Percentiles rank a stretch among this genome's conserved stretches.
Conservation (phyloP, 2,329 filamentous ascomycete genomes). For the Escovopsis sp. region DNA sequence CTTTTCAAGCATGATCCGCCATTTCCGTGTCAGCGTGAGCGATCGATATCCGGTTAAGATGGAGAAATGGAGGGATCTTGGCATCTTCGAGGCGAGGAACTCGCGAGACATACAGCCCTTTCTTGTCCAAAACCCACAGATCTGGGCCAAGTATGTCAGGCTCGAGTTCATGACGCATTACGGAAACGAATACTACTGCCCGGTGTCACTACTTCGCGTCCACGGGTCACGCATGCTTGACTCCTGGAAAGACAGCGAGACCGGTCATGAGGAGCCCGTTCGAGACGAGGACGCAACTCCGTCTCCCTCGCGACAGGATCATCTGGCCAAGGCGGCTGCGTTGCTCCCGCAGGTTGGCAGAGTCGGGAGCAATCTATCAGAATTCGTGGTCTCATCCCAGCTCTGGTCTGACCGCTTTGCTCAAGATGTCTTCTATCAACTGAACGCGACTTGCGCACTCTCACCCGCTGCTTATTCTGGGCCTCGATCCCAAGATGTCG, state of each 20-base stretch:
- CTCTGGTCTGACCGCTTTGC: background rate
- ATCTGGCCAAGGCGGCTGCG: background rate
- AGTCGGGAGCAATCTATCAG: background rate
- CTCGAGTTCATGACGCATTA: slow-evolving; percentile 90
- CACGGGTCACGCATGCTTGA: slow-evolving; percentile 96
- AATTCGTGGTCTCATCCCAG: background rate
- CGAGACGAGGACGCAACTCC: slow-evolving; percentile 13
- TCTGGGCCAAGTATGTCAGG: slow-evolving; percentile 86
- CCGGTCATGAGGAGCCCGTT: slow-evolving; percentile 45
- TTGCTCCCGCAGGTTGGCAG: background rate
- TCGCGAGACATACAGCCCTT: slow-evolving; percentile 91
- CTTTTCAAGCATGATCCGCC: slow-evolving; percentile 92
- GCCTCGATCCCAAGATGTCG: background rate
- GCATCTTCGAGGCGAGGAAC: slow-evolving; percentile 81
- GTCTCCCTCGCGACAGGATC: background rate
- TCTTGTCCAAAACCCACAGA: slow-evolving; percentile 81
- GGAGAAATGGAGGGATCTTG: slow-evolving; percentile 83
- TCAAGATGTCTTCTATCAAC: background rate
- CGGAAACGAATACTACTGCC: slow-evolving; percentile 94
- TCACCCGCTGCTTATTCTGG: background rate
- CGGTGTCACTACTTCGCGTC: slow-evolving; percentile 75
- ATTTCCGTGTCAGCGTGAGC: slow-evolving; percentile 81
- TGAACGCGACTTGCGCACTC: slow-evolving; percentile 4
- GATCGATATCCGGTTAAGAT: slow-evolving; percentile 87
- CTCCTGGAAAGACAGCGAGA: slow-evolving; percentile 73